phyloP scores from a whole-genome alignment of 1,284 basidiomycete species.

The Chalciporus sp. region DNA sequence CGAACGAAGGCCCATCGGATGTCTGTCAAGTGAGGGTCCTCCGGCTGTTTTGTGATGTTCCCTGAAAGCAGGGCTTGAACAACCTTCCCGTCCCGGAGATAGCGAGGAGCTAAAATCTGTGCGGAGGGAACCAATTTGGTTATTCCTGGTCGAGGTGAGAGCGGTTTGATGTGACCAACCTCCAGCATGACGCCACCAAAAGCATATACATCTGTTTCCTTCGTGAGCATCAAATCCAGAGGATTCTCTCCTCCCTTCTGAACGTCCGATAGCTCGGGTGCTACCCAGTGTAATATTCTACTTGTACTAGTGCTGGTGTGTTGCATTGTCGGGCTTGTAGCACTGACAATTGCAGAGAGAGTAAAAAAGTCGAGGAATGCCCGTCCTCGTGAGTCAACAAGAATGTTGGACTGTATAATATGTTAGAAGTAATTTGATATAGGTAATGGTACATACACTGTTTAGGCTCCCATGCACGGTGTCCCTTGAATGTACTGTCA shows the following conservation, averaged over 20 bases:
- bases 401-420: slow-evolving; percentile 22
- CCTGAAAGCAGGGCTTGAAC: background rate
- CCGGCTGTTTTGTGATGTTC: background rate
- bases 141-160: background rate
- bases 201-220: slow-evolving; percentile 1
- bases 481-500: slow-evolving; percentile 1
- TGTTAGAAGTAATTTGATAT: background rate
- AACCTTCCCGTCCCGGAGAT: background rate
- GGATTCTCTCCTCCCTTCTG: no score
- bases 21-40: background rate
- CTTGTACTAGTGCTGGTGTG: background rate
- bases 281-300: background rate
- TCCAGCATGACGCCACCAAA: slow-evolving; percentile 2
- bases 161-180: background rate
- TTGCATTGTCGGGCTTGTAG: no score
- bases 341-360: slow-evolving; percentile 23
- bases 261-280: background rate
- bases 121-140: background rate
- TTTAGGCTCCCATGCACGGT: background rate
- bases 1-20: background rate
- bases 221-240: background rate
- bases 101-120: background rate
- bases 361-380: slow-evolving; percentile 34
- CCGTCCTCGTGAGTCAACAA: slow-evolving; percentile 25
- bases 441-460: background rate